These are phyloP conservation scores for Globisporangium rhizosaccharum DNA, from an alignment of 352 stramenopile species.

Conservation along the genomic window DNA sequence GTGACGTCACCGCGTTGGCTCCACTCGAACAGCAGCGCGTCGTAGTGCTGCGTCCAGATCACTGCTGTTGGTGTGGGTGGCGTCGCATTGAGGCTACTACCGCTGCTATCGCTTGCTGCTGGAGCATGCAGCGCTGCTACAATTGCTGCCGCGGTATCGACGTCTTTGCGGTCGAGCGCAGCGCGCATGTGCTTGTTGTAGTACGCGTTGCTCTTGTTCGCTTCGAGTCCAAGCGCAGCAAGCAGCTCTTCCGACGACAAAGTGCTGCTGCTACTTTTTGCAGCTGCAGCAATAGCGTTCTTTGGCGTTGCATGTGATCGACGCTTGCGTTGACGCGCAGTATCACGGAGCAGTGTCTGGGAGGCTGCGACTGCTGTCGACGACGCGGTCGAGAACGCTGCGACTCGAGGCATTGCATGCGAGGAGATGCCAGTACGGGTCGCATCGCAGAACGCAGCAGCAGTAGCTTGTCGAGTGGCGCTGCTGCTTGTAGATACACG, in stretches of 20 bases:
- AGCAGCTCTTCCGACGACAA: slow-evolving; percentile 4
- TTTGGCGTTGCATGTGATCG: not conserved
- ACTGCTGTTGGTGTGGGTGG: slow-evolving; percentile 12
- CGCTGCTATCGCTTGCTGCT: slow-evolving; percentile 17
- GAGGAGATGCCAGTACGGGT: too few relatives aligned
- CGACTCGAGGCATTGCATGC: not conserved
- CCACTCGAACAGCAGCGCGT: slow-evolving; percentile 45
- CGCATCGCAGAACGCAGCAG: not conserved
- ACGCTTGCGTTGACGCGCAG: not conserved
- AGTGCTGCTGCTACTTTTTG: not conserved
- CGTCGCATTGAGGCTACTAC: not conserved
- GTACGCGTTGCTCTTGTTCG: slow-evolving; percentile 27
- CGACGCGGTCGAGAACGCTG: not conserved
- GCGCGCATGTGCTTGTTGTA: slow-evolving; percentile 39
- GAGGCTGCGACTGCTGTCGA: not conserved
- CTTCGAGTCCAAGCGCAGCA: slow-evolving; percentile 6
- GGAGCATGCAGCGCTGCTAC: slow-evolving; percentile 1
- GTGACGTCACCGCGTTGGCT: slow-evolving; percentile 32
- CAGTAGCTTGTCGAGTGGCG: not conserved
- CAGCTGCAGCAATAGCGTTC: not conserved
- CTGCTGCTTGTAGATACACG: not conserved
- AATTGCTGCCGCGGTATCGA: slow-evolving; percentile 24
- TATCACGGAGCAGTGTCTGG: not conserved
- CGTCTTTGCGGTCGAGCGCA: slow-evolving; percentile 24
- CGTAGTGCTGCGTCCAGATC: slow-evolving; percentile 44